Conservation (phyloP, 2,329 filamentous ascomycete genomes). For the Cryphonectria parasitica region DNA sequence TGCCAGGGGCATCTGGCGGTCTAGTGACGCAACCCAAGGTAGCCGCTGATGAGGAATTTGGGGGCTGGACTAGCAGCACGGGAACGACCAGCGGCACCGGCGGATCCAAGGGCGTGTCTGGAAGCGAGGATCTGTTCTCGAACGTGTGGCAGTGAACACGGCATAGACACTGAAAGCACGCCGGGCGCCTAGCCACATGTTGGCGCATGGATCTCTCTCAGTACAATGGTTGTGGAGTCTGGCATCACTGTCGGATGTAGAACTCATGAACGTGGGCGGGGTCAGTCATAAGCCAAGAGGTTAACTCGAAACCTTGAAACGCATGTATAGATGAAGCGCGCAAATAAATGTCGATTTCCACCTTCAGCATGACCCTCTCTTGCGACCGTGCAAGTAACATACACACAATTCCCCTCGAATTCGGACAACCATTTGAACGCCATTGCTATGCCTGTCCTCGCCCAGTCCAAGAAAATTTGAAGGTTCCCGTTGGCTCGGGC, state of each 20-base stretch:
- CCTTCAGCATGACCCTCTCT: background rate
- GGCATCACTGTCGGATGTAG: background rate
- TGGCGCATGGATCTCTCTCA: background rate
- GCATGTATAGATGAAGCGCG: slow-evolving; percentile 23
- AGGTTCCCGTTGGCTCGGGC: background rate
- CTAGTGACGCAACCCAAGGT: slow-evolving; percentile 71
- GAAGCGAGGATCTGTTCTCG: slow-evolving; percentile 85
- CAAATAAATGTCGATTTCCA: slow-evolving; percentile 16
- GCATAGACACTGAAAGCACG: background rate
- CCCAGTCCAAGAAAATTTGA: background rate
- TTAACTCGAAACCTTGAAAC: background rate
- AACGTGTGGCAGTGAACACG: slow-evolving; percentile 83
- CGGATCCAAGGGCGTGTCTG: slow-evolving; percentile 54
- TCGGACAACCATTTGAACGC: slow-evolving; percentile 34
- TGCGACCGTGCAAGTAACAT: background rate
- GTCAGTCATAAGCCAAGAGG: no score
- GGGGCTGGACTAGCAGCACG: slow-evolving; percentile 84
- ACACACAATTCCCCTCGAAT: background rate
- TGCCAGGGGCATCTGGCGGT: slow-evolving; percentile 66
- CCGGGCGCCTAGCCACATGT: background rate
- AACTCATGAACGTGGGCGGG: background rate
- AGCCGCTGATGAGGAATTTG: slow-evolving; percentile 91
- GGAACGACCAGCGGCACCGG: slow-evolving; percentile 46
- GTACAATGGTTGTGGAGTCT: background rate
- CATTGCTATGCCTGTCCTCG: slow-evolving; percentile 39